Evolutionary conservation across 495 filamentous ascomycete genomes (phyloP).

Genomic region (Jackrogersella minutella): DNA sequence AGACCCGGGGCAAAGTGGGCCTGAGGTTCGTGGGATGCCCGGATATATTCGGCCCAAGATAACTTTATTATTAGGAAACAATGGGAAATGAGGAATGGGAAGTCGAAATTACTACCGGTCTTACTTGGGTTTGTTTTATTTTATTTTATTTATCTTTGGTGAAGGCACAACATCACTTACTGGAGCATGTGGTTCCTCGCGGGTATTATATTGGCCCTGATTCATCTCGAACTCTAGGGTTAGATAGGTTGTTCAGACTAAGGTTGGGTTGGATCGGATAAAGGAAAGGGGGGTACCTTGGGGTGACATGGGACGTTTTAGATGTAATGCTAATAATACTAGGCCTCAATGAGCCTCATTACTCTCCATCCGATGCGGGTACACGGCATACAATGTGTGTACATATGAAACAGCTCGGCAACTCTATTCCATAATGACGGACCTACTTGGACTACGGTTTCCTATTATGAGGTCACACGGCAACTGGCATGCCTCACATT

Average conservation of each 20-base stretch:
- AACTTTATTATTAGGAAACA: slow-evolving; percentile 3
- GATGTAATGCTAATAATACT: slow-evolving; percentile 9
- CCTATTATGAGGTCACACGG: not conserved
- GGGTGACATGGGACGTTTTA: not conserved
- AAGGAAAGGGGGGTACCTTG: not conserved
- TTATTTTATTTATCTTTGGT: not conserved
- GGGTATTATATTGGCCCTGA: not conserved
- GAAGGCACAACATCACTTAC: not conserved
- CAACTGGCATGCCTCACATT: not conserved
- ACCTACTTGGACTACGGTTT: not conserved
- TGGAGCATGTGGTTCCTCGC: not conserved
- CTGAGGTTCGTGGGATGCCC: not conserved
- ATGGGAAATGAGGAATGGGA: not conserved
- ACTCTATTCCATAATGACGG: not conserved
- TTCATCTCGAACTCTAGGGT: not conserved
- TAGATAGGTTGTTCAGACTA: not conserved
- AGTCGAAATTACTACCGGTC: not conserved
- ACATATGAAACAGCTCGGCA: not conserved
- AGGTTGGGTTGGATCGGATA: not conserved
- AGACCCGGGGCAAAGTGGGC: not conserved
- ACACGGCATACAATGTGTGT: not conserved
- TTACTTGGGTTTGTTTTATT: too few species aligned
- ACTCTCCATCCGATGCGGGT: not conserved
- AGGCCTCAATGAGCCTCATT: not conserved
- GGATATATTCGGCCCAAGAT: not conserved